Evolutionary conservation across 148 eudicot genomes (phyloP), one percentile per base, ranked within the genome.

Genomic region (Rhododendron vialii): DNA sequence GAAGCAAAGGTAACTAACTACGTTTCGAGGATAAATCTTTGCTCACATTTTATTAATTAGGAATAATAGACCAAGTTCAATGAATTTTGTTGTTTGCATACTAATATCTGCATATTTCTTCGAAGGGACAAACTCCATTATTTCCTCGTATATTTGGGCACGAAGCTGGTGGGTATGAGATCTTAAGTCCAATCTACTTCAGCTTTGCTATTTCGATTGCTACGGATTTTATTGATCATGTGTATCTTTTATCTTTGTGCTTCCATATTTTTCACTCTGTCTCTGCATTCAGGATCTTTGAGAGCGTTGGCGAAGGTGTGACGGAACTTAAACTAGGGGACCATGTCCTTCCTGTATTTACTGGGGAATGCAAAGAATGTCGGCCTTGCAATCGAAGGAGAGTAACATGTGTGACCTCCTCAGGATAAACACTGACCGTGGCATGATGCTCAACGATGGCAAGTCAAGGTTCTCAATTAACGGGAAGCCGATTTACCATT

Each of bases 61-160:
- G 14, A 61, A 61, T 24, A 20, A 13, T 4, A 7, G n/a, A 22
- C 26, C 26, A 61, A 61, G 28, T 61, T 61, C 69, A 61, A 6
- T 61, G 69, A 22, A 61, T 61, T 24, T 24, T 24, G 10, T 61
- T 61, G 26, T 7, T 9, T 63, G 28, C 12, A 4, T n/a, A n/a
- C 8, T 63, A 9, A 63, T 63, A 24, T 63, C n/a, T 63, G 30
- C 30, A n/a, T 9, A 24, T 63, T 24, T 10, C 2, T 63, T 80
- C 82, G 80, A 81, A 87, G 88, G 86, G 85, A 48, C 85, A 87
- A 36, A 83, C 83, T 35, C 78, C 88, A 1, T 7, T 87, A 15
- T 90, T 86, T 87, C 92, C 93, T 41, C 87, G 91, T 24, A 91
- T 91, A 55, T 78, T 91, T 9, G 93, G 93, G 38, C 93, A 91